phyloP scores from a whole-genome alignment of 176 grass and related monocot species.

The Pontederia crassipes region DNA sequence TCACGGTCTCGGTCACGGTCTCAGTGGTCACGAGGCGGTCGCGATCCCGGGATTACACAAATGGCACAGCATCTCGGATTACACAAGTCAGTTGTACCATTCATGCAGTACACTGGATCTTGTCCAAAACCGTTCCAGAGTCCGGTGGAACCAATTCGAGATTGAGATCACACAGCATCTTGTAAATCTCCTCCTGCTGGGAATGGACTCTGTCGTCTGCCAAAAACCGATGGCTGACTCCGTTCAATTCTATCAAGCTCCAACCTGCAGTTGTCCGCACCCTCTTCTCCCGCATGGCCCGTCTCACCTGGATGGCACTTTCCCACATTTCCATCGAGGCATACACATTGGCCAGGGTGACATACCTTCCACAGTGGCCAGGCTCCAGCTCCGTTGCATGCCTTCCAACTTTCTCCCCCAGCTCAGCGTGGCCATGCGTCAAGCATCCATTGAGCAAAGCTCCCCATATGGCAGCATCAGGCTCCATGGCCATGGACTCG shows the following conservation, averaged over 20 bases:
- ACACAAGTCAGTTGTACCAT: too few species aligned
- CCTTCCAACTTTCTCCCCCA: not conserved
- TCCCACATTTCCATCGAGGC: conserved; percentile 5
- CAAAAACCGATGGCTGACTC: not conserved
- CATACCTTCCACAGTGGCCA: conserved; percentile 1
- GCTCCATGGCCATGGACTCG: conserved; percentile 1
- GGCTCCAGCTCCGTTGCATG: conserved; percentile 7
- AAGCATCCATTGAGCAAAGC: conserved; percentile 10
- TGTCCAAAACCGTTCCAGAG: too few species aligned
- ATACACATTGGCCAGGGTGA: conserved; percentile 14
- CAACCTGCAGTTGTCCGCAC: not conserved
- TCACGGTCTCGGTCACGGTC: conserved; percentile 18
- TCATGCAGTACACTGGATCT: too few species aligned
- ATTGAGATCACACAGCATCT: too few species aligned
- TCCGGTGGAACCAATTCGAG: too few species aligned
- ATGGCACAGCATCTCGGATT: too few species aligned
- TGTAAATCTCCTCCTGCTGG: not conserved
- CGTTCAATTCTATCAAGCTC: conserved; percentile 1
- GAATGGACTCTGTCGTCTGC: not conserved
- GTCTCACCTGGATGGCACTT: not conserved
- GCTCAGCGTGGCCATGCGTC: not conserved
- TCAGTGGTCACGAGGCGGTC: conserved; percentile 16
- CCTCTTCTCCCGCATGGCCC: not conserved
- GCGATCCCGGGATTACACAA: conserved; percentile 26
- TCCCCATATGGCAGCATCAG: conserved; percentile 9